Evolutionary conservation across 2,329 filamentous ascomycete genomes (phyloP).

Genomic region (Phaeosphaeriaceae sp.): DNA sequence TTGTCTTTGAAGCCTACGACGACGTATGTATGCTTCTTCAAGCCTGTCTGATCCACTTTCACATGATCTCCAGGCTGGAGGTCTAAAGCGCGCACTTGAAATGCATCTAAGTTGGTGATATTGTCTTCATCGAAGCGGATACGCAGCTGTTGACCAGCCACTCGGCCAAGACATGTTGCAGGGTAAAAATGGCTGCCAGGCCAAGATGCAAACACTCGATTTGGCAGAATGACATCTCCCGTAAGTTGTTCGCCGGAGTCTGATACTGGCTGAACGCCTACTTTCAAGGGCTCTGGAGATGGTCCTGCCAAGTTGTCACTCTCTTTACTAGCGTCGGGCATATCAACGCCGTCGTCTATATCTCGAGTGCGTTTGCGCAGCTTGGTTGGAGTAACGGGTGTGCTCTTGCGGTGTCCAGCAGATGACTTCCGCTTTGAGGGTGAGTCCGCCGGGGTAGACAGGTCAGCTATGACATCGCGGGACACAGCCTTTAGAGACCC

Average conservation of each 20-base stretch:
- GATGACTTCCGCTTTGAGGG: conserved; percentile 15
- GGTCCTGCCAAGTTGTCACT: conserved; percentile 29
- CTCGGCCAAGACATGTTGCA: conserved; percentile 62
- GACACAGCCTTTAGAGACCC: conserved; percentile 39
- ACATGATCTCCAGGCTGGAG: conserved; percentile 54
- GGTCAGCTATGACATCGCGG: conserved; percentile 25
- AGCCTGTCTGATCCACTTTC: conserved; percentile 54
- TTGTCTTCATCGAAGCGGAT: conserved; percentile 59
- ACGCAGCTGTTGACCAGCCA: conserved; percentile 52
- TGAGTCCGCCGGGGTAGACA: conserved; percentile 27
- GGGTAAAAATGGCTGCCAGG: conserved; percentile 65
- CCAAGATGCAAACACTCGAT: conserved; percentile 66
- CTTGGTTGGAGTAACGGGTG: conserved; percentile 21
- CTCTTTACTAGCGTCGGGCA: conserved; percentile 24
- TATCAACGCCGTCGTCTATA: conserved; percentile 22
- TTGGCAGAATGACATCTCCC: conserved; percentile 50
- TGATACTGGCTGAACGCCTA: conserved; percentile 6
- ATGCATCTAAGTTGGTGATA: conserved; percentile 48
- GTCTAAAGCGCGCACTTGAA: conserved; percentile 52
- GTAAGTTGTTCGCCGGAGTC: conserved; percentile 25
- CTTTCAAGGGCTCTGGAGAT: conserved; percentile 13
- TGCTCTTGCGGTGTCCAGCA: conserved; percentile 6
- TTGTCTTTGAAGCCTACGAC: conserved; percentile 53
- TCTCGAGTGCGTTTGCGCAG: conserved; percentile 1
- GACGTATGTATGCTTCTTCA: conserved; percentile 54